These are phyloP conservation scores for Mycena amicta DNA, from an alignment of 768 basidiomycete species.

Conservation along the genomic window DNA sequence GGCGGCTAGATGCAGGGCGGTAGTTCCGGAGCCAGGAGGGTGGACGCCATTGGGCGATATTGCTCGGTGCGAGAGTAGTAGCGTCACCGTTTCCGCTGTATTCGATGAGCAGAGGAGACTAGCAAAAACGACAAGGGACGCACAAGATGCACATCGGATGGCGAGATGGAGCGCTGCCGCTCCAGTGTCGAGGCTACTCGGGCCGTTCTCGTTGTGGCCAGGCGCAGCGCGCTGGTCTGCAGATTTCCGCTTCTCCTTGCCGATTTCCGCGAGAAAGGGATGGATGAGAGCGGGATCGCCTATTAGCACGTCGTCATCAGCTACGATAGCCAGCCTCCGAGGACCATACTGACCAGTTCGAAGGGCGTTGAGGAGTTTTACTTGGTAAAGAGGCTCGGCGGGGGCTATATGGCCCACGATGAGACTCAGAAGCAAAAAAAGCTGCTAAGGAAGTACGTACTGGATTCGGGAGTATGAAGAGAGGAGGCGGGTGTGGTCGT, in stretches of 20 bases:
- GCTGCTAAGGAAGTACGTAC: conserved; percentile 1
- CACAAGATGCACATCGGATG: conserved; percentile 78
- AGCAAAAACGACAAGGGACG: conserved; percentile 24
- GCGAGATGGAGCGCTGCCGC: conserved; percentile 81
- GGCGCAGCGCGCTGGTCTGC: conserved; percentile 29
- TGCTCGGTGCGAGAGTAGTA: conserved; percentile 70
- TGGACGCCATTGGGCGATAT: conserved; percentile 81
- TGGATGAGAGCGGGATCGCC: conserved; percentile 82
- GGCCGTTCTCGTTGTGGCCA: neutral
- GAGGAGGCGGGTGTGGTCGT: conserved; percentile 8
- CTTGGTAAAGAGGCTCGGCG: conserved; percentile 58
- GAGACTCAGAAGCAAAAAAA: neutral
- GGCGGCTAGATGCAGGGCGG: conserved; percentile 69
- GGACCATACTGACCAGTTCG: conserved; percentile 57
- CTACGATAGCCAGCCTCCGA: too few relatives aligned
- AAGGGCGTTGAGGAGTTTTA: conserved; percentile 64
- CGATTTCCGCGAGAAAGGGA: conserved; percentile 77
- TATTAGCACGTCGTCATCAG: conserved; percentile 28
- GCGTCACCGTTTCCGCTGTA: conserved; percentile 64
- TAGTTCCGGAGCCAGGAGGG: conserved; percentile 73
- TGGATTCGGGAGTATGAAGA: conserved; percentile 9
- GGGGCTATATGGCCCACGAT: conserved; percentile 2
- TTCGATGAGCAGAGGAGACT: neutral
- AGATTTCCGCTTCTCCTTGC: conserved; percentile 60
- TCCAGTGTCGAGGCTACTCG: conserved; percentile 57